Percentiles rank a stretch among this genome's conserved stretches.
phyloP scores from a whole-genome alignment of 305 asterid genomes.

The Solanum hybrid region DNA sequence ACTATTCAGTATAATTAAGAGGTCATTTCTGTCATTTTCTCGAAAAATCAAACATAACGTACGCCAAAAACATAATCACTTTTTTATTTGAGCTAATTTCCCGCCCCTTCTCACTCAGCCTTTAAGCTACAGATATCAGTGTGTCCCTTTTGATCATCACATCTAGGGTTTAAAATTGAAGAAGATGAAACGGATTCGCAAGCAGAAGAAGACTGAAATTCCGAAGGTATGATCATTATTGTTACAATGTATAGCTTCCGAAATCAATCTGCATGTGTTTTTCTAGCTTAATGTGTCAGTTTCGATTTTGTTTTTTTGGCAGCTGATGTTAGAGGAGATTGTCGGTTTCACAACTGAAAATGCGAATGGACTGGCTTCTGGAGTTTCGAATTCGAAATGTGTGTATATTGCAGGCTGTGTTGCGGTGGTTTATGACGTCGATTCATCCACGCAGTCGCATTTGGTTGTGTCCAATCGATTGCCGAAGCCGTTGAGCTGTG shows the following conservation, averaged over 20 bases:
- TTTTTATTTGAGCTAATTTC: constrained; percentile 27
- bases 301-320: not conserved
- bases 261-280: not conserved
- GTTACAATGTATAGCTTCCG: not conserved
- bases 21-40: not conserved
- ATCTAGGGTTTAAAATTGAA: constrained; percentile 24
- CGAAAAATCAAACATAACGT: not conserved
- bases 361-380: constrained; percentile 50
- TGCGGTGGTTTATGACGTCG: constrained; percentile 48
- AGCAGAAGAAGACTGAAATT: constrained; percentile 26
- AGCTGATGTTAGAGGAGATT: constrained; percentile 51
- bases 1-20: not conserved
- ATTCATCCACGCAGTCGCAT: constrained; percentile 44
- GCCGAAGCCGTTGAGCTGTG: constrained; percentile 51
- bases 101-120: constrained; percentile 25
- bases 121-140: not conserved
- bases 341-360: constrained; percentile 49
- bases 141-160: not conserved
- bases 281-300: not conserved
- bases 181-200: constrained; percentile 39
- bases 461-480: constrained; percentile 37
- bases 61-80: not conserved
- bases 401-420: constrained; percentile 60
- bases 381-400: constrained; percentile 39
- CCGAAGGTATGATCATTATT: constrained; percentile 20